Evolutionary conservation across 768 basidiomycete species (phyloP), one percentile per base, ranked within the genome.

Genomic region (Pleurotus ostreatus): DNA sequence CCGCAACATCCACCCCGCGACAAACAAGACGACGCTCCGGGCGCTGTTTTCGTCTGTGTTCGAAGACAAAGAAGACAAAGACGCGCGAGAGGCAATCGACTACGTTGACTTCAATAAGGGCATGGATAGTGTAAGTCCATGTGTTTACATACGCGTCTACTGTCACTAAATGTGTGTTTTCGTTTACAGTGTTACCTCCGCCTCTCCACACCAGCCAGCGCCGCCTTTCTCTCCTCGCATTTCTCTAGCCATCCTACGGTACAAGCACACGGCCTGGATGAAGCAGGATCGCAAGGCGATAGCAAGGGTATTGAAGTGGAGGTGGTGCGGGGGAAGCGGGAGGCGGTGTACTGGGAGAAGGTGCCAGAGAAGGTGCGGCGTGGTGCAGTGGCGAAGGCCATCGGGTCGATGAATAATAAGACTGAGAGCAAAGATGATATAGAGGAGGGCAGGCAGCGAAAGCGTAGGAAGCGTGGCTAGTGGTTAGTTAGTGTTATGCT

Each of bases 41-140:
- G 66, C 73, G 2, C 66, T 90, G 4, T 85, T 92, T 58, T 62
- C 74, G 0, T 65, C 64, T 5, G 76, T 80, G 2, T 77, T 83
- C 44, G 5, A 25, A 25, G 23, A 25, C 23, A 25, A 25, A 34
- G 30, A 4, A 11, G 30, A 34, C 30, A 57, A 41, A 9, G 55
- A 56, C 18, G 53, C 55, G 30, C 13, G 57, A 34, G 16, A 62
- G 43, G 34, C 57, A 23, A 67, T 93, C 25, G 88, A 92, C 63
- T 94, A 94, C 55, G 79, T 92, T 15, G 91, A 93, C 68, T 92
- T 82, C 66, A 83, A 66, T 60, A 92, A 91, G 66, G 86, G 88
- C 13, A 83, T 88, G 76, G 84, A 89, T 59, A 77, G 79, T 15
- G 90, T 91, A 62, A 46, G 83, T 72, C 18, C 46, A 41, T 20